These are phyloP conservation scores for Lachnellula hyalina DNA, from an alignment of 2,329 filamentous ascomycete species.

Conservation along the genomic window DNA sequence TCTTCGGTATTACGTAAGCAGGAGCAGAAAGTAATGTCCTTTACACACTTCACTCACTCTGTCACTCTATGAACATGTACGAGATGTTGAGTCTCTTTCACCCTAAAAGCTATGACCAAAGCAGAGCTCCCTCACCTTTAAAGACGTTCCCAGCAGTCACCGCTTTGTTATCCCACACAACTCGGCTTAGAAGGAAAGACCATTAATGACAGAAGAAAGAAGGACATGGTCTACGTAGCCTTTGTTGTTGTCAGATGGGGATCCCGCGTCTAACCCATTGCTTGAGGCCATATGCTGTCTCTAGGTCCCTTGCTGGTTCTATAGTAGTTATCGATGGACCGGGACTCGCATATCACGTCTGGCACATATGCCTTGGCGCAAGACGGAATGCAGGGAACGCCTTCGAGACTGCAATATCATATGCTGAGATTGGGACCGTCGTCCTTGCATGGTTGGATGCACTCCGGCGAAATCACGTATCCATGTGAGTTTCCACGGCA, in stretches of 20 bases:
- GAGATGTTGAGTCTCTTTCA: too few species aligned
- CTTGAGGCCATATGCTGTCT: constrained; percentile 47
- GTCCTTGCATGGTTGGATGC: constrained; percentile 58
- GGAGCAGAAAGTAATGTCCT: too few species aligned
- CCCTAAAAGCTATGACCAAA: too few species aligned
- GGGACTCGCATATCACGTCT: constrained; percentile 68
- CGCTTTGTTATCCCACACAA: too few species aligned
- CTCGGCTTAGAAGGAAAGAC: too few species aligned
- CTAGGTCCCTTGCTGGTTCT: constrained; percentile 37
- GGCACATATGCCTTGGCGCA: constrained; percentile 48
- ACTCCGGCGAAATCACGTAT: constrained; percentile 48
- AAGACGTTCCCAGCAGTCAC: too few species aligned
- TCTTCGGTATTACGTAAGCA: too few species aligned
- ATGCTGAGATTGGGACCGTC: constrained; percentile 55
- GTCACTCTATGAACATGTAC: neutral
- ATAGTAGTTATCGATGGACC: constrained; percentile 68
- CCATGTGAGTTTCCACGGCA: constrained; percentile 44
- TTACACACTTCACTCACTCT: too few species aligned
- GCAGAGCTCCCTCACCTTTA: too few species aligned
- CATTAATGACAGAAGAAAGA: too few species aligned
- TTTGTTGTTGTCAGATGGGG: constrained; percentile 42
- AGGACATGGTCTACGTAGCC: neutral
- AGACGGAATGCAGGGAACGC: constrained; percentile 37
- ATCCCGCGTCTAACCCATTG: constrained; percentile 51
- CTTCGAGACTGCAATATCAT: constrained; percentile 52